phyloP scores from a whole-genome alignment of 306 rosid genomes.

The Glycine latifolia region DNA sequence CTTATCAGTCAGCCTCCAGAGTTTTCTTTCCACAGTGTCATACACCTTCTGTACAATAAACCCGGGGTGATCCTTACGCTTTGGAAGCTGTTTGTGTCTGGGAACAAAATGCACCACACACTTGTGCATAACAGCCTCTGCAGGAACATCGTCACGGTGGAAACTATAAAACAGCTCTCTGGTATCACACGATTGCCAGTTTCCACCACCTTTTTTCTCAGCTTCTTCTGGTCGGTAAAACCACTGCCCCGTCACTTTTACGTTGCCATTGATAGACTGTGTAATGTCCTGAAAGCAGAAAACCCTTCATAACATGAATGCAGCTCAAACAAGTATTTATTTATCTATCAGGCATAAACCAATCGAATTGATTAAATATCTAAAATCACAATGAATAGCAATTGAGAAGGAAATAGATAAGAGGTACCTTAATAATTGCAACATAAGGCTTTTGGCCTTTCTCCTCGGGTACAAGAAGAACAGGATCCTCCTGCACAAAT shows the following conservation, averaged over 20 bases:
- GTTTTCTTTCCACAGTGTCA: constrained; percentile 89
- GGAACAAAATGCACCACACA: constrained; percentile 96
- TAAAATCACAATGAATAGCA: constrained; percentile 1
- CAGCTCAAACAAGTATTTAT: constrained; percentile 7
- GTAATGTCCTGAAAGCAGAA: constrained; percentile 71
- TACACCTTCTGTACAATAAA: constrained; percentile 92
- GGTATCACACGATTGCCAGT: constrained; percentile 90
- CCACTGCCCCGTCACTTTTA: constrained; percentile 93
- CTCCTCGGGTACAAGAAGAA: constrained; percentile 81
- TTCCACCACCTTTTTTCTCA: constrained; percentile 81
- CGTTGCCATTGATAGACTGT: constrained; percentile 60
- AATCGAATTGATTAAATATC: background rate
- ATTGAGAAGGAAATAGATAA: constrained; percentile 35
- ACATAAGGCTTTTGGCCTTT: constrained; percentile 82
- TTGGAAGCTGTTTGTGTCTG: constrained; percentile 81
- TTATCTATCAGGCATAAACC: no score
- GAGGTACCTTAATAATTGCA: constrained; percentile 85
- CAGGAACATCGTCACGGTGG: constrained; percentile 96
- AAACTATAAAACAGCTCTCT: constrained; percentile 97
- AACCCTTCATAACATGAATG: constrained; percentile 24
- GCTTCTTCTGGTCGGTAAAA: constrained; percentile 99
- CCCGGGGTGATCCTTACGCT: constrained; percentile 89
- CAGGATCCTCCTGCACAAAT: constrained; percentile 86
- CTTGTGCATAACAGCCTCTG: constrained; percentile 96
- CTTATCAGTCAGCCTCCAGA: constrained; percentile 90